Percentiles rank a stretch among this genome's conserved stretches.
phyloP scores from a whole-genome alignment of 2,329 filamentous ascomycete genomes.

The Microdochium paspali region DNA sequence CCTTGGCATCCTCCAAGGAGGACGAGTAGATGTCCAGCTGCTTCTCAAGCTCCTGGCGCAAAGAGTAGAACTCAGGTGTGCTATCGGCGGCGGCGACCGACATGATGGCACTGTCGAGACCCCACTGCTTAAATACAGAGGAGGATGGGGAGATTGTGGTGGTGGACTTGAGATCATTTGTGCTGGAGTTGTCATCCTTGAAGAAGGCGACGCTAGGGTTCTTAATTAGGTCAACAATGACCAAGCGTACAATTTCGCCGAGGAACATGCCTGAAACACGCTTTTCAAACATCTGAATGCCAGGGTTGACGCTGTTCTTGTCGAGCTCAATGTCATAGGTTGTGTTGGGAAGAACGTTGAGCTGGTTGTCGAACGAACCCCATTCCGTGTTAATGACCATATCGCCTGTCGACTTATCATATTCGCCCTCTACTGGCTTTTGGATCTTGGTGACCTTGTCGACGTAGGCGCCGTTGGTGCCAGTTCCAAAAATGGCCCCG shows the following conservation, averaged over 20 bases:
- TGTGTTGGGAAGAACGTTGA: slow-evolving; percentile 80
- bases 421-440: slow-evolving; percentile 63
- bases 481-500: slow-evolving; percentile 96
- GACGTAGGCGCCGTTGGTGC: slow-evolving; percentile 94
- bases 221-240: slow-evolving; percentile 63
- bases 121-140: slow-evolving; percentile 71
- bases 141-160: slow-evolving; percentile 58
- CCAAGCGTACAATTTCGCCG: slow-evolving; percentile 80
- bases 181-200: slow-evolving; percentile 62
- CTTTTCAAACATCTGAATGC: slow-evolving; percentile 98
- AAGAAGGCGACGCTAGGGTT: slow-evolving; percentile 62
- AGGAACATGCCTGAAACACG: slow-evolving; percentile 97
- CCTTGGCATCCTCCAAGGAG: slow-evolving; percentile 75
- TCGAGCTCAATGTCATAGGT: slow-evolving; percentile 75
- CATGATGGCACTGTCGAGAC: slow-evolving; percentile 82
- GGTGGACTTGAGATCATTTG: slow-evolving; percentile 60
- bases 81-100: slow-evolving; percentile 78
- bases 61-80: slow-evolving; percentile 59
- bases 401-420: slow-evolving; percentile 72
- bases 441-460: slow-evolving; percentile 82
- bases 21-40: slow-evolving; percentile 68
- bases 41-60: slow-evolving; percentile 70
- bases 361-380: slow-evolving; percentile 94
- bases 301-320: slow-evolving; percentile 74
- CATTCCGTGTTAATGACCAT: slow-evolving; percentile 99